A percentile compares a stretch with the other conserved stretches of the same genome.
Conservation (phyloP, 768 basidiomycete species). For the Panus rudis region DNA sequence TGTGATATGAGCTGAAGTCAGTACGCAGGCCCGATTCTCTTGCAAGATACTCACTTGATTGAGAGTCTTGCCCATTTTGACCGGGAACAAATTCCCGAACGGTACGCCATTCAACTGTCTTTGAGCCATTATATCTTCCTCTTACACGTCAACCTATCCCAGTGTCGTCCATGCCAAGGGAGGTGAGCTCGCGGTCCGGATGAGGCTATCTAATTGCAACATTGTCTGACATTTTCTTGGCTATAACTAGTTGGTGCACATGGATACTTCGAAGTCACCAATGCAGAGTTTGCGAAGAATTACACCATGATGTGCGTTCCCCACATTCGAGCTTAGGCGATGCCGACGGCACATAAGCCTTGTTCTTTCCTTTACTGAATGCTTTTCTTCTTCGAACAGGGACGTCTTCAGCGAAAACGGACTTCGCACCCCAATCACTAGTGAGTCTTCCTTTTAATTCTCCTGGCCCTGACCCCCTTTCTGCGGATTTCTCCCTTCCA, state of each 20-base stretch:
- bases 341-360: no score
- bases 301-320: constrained; percentile 26
- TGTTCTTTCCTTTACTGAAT: constrained; percentile 14
- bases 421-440: constrained; percentile 25
- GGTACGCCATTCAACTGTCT: constrained; percentile 7
- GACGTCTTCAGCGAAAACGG: constrained; percentile 30
- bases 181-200: no score
- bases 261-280: constrained; percentile 48
- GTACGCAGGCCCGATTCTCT: constrained; percentile 17
- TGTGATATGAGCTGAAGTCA: not conserved
- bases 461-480: no score
- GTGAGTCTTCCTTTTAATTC: constrained; percentile 9
- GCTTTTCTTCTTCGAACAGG: constrained; percentile 25
- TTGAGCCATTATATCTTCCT: not conserved
- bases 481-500: not conserved
- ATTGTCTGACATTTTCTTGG: not conserved
- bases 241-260: constrained; percentile 32
- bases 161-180: constrained; percentile 30
- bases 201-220: not conserved
- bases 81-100: constrained; percentile 24
- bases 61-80: constrained; percentile 20
- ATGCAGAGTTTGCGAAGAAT: constrained; percentile 31
- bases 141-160: not conserved
- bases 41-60: constrained; percentile 18
- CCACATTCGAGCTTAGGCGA: no score